These are phyloP conservation scores for Marasmius sp. DNA, from an alignment of 1,284 basidiomycete genomes.

Conservation along the genomic window DNA sequence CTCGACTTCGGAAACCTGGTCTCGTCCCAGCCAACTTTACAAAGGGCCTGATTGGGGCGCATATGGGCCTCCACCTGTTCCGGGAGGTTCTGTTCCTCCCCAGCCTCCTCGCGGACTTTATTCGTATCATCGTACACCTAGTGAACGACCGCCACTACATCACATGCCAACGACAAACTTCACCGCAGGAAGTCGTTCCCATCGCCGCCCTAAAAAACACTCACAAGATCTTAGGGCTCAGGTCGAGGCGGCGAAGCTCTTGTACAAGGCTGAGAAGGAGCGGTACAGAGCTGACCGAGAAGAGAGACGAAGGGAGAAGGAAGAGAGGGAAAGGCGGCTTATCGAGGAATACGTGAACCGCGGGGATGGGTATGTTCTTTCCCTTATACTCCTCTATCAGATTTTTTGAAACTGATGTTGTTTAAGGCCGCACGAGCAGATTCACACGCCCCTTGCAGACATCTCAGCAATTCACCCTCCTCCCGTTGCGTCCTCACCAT, in stretches of 20 bases:
- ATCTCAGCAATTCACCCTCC: not conserved
- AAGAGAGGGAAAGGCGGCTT: conserved; percentile 31
- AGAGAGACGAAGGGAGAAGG: conserved; percentile 45
- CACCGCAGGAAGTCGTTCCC: conserved; percentile 1
- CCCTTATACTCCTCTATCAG: not conserved
- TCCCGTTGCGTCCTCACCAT: not conserved
- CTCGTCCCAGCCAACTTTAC: not conserved
- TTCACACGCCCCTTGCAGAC: not conserved
- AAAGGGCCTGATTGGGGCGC: not conserved
- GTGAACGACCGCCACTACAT: not conserved
- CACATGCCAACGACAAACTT: not conserved
- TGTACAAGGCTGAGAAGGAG: conserved; percentile 70
- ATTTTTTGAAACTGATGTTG: not conserved
- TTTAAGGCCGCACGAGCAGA: conserved; percentile 4
- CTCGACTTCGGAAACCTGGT: not conserved
- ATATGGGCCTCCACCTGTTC: not conserved
- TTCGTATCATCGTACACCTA: not conserved
- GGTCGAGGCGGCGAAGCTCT: conserved; percentile 62
- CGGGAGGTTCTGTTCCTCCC: conserved; percentile 3
- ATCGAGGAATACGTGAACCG: conserved; percentile 8
- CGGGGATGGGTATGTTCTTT: not conserved
- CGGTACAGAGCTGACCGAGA: conserved; percentile 59
- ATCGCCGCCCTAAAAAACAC: conserved; percentile 19
- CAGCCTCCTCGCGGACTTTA: conserved; percentile 4
- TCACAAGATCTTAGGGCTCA: conserved; percentile 51